Evolutionary conservation across 169 alveolate species (phyloP), one percentile per base, ranked within the genome.

Genomic region (Besnoitia besnoiti): DNA sequence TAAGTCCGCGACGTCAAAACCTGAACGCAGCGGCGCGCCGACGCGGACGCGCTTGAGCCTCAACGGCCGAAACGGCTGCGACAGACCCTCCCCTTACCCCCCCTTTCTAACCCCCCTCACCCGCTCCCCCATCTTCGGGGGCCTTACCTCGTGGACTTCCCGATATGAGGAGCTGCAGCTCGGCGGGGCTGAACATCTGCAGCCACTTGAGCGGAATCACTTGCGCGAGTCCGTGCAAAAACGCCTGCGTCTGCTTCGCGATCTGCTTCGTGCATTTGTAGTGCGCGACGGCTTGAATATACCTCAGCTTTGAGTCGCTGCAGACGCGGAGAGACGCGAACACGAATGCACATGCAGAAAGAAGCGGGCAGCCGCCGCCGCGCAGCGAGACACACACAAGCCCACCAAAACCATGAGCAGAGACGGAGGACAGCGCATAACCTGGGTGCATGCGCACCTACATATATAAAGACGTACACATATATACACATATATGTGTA

Each of bases 91-190:
- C 76, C 76, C 27, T 61, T 61, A 61, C n/a, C 27, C 27, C 27
- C 27, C n/a, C n/a, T n/a, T n/a, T n/a, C n/a, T n/a, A n/a, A n/a
- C n/a, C n/a, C n/a, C n/a, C n/a, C n/a, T n/a, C n/a, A n/a, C n/a
- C n/a, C n/a, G n/a, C n/a, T 24, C 73, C 30, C 73, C 33, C 73
- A 10, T 10, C 7, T 24, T 55, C 27, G 35, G 0, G 46, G 39
- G 14, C 8, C 90, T 27, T 30, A 90, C 94, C 94, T 55, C 35
- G 73, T 40, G 96, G 94, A 40, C 98, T 96, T 10, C 99, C 99
- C 14, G 99, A 98, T 35, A 99, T 97, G 47, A 99, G 96, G 61
- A 97, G 95, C 93, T 98, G 98, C 44, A 99, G 95, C 96, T 99
- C 99, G 47, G 97, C 96, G 49, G 94, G 98, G 85, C 96, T 97